These are phyloP conservation scores for Xylariaceae sp. DNA, from an alignment of 2,329 filamentous ascomycete species.

Conservation along the genomic window DNA sequence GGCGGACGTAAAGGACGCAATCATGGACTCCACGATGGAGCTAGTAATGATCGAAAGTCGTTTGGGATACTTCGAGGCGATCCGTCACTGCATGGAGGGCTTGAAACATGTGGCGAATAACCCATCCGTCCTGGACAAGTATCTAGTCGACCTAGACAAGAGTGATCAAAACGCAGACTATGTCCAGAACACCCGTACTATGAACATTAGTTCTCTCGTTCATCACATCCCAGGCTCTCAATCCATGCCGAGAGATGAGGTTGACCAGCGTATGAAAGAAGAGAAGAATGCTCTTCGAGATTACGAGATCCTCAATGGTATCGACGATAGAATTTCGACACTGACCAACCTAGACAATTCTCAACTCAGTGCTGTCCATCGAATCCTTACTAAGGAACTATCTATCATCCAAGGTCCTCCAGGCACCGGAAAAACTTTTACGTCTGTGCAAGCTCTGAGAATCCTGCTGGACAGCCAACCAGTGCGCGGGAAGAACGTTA, in stretches of 20 bases:
- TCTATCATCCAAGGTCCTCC: slow-evolving; percentile 83
- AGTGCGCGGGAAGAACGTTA: slow-evolving; percentile 54
- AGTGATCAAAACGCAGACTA: slow-evolving; percentile 30
- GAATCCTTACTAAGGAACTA: slow-evolving; percentile 67
- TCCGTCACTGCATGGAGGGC: slow-evolving; percentile 67
- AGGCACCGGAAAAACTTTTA: slow-evolving; percentile 71
- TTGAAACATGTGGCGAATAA: slow-evolving; percentile 55
- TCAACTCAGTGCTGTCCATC: slow-evolving; percentile 63
- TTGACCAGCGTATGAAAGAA: slow-evolving; percentile 16
- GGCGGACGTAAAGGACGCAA: slow-evolving; percentile 52
- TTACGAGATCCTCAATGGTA: slow-evolving; percentile 23
- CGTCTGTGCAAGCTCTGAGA: slow-evolving; percentile 68
- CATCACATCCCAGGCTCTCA: slow-evolving; percentile 24
- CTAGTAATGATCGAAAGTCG: slow-evolving; percentile 78
- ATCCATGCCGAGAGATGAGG: slow-evolving; percentile 8
- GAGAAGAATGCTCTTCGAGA: slow-evolving; percentile 16
- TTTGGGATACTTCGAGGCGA: slow-evolving; percentile 71
- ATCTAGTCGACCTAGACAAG: slow-evolving; percentile 50
- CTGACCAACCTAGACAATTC: slow-evolving; percentile 59
- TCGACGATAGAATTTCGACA: slow-evolving; percentile 22
- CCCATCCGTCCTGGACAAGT: slow-evolving; percentile 58
- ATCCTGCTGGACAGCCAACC: slow-evolving; percentile 58
- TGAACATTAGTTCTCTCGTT: slow-evolving; percentile 34
- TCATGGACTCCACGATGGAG: slow-evolving; percentile 64
- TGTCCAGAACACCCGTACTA: slow-evolving; percentile 27